Evolutionary conservation across 2,329 filamentous ascomycete species (phyloP).

Genomic region (Fusarium concolor): DNA sequence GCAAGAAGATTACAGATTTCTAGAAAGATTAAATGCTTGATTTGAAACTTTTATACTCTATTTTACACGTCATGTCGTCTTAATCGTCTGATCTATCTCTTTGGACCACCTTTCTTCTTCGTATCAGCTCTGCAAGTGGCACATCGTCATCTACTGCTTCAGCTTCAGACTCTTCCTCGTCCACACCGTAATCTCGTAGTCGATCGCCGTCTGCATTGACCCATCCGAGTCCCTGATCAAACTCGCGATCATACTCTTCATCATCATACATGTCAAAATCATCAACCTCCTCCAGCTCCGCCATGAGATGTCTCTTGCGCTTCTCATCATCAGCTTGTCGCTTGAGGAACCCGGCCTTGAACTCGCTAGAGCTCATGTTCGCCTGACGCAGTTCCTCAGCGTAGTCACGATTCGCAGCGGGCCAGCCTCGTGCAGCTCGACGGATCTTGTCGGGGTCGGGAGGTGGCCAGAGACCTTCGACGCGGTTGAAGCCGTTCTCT

Average conservation of each 20-base stretch:
- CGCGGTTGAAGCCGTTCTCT: conserved; percentile 81
- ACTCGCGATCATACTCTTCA: conserved; percentile 62
- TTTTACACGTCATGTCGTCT: conserved; percentile 32
- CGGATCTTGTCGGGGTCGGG: conserved; percentile 70
- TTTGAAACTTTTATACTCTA: conserved; percentile 29
- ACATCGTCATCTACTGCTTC: conserved; percentile 66
- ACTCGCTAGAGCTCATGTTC: conserved; percentile 56
- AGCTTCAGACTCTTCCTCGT: conserved; percentile 70
- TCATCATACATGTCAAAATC: conserved; percentile 69
- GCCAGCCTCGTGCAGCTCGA: conserved; percentile 54
- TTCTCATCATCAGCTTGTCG: conserved; percentile 62
- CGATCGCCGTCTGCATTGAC: conserved; percentile 80
- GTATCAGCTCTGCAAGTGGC: conserved; percentile 75
- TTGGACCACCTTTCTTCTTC: conserved; percentile 60
- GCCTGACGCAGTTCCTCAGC: conserved; percentile 50
- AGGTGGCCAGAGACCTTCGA: conserved; percentile 71
- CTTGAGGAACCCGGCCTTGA: conserved; percentile 61
- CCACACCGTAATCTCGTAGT: conserved; percentile 81
- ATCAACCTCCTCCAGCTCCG: conserved; percentile 65
- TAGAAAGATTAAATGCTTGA: conserved; percentile 33
- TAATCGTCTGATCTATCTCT: conserved; percentile 50
- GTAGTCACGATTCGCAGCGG: conserved; percentile 53
- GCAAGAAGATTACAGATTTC: conserved; percentile 25
- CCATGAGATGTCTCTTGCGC: conserved; percentile 57
- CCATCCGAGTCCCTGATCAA: conserved; percentile 65